Evolutionary conservation across 257 asterid genomes (phyloP).

Genomic region (Oldenlandia corymbosa): DNA sequence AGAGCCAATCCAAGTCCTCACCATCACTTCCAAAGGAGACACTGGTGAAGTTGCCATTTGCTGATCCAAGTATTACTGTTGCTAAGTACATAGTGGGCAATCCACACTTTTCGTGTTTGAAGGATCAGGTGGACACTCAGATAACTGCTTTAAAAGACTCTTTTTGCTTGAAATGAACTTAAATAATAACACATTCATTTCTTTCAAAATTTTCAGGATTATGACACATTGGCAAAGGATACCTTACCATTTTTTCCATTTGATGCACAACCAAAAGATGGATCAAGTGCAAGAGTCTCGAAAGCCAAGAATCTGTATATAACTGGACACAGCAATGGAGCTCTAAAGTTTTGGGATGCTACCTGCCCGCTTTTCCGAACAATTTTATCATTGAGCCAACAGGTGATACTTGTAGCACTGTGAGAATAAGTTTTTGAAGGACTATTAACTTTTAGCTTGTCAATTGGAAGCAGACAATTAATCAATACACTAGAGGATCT

Average conservation of each 20-base stretch:
- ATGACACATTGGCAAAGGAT: slow-evolving; percentile 39
- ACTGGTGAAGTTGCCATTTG: slow-evolving; percentile 62
- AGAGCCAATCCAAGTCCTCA: slow-evolving; percentile 62
- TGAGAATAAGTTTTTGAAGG: not conserved
- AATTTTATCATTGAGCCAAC: slow-evolving; percentile 60
- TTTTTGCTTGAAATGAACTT: not conserved
- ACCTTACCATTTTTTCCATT: slow-evolving; percentile 61
- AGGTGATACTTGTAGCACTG: slow-evolving; percentile 38
- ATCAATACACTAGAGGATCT: not conserved
- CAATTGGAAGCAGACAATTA: no score
- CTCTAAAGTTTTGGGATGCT: slow-evolving; percentile 84
- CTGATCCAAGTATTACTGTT: slow-evolving; percentile 69
- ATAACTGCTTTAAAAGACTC: not conserved
- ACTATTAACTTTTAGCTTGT: not conserved
- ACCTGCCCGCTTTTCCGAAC: slow-evolving; percentile 74
- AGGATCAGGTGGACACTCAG: slow-evolving; percentile 45
- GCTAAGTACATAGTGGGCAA: slow-evolving; percentile 47
- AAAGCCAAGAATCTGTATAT: slow-evolving; percentile 63
- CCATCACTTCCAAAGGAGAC: slow-evolving; percentile 77
- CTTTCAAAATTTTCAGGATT: slow-evolving; percentile 41
- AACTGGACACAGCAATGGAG: slow-evolving; percentile 80
- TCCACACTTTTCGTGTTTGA: slow-evolving; percentile 43
- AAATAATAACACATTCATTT: not conserved
- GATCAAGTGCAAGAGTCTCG: slow-evolving; percentile 52
- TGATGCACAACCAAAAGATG: slow-evolving; percentile 53